Conservation (phyloP, 495 filamentous ascomycete species). For the Chaetomium fimeti region DNA sequence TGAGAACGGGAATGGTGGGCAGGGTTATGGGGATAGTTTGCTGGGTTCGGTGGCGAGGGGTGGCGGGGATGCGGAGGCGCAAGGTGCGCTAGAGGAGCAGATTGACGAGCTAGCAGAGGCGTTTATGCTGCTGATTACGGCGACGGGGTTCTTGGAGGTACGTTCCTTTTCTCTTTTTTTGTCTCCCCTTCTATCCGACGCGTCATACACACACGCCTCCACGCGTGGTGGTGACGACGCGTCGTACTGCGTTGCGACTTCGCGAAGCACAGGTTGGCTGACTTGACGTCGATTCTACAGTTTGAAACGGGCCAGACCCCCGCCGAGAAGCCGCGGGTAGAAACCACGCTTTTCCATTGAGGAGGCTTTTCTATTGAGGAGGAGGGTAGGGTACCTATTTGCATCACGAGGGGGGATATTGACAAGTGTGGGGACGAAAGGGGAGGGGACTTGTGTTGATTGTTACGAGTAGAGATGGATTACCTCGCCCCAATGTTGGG, state of each 20-base stretch:
- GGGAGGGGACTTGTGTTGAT: not conserved
- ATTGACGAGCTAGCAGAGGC: slow-evolving; percentile 57
- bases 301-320: slow-evolving; percentile 43
- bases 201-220: not conserved
- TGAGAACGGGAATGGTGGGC: not conserved
- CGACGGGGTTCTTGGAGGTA: slow-evolving; percentile 62
- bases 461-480: not conserved
- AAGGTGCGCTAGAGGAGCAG: slow-evolving; percentile 41
- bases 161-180: slow-evolving; percentile 25
- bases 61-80: slow-evolving; percentile 33
- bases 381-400: not conserved
- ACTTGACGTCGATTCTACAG: slow-evolving; percentile 25
- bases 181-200: not conserved
- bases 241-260: too few species aligned
- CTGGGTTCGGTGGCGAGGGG: slow-evolving; percentile 13
- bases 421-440: not conserved
- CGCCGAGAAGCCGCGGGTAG: slow-evolving; percentile 29
- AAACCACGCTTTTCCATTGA: slow-evolving; percentile 31
- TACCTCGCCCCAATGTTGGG: not conserved
- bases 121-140: slow-evolving; percentile 56
- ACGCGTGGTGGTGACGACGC: not conserved
- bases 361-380: not conserved
- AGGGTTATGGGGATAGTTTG: not conserved
- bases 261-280: not conserved
- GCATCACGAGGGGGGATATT: not conserved